A percentile compares a stretch with the other conserved stretches of the same genome.
phyloP scores from a whole-genome alignment of 768 basidiomycete genomes.

The Rhizopogon vulgaris region DNA sequence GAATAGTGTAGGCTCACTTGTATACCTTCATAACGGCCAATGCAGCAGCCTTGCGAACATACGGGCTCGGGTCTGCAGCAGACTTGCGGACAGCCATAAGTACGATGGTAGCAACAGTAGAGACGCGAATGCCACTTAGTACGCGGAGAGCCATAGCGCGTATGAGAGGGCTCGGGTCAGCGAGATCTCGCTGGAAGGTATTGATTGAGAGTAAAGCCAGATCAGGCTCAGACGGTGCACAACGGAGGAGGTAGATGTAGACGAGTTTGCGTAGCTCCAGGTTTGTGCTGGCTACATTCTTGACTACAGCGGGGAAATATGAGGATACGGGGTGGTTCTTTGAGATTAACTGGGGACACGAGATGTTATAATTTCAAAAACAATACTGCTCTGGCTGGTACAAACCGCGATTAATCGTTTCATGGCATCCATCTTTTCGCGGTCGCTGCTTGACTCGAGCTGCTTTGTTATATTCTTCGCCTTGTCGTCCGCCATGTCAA shows the following conservation, averaged over 20 bases:
- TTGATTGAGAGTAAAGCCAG: conserved; percentile 95
- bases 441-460: conserved; percentile 82
- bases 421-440: conserved; percentile 92
- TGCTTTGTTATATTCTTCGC: conserved; percentile 77
- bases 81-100: conserved; percentile 89
- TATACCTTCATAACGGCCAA: conserved; percentile 84
- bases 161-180: conserved; percentile 88
- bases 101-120: conserved; percentile 81
- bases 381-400: conserved; percentile 10
- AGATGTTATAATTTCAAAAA: conserved; percentile 2
- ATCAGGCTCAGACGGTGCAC: conserved; percentile 91
- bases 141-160: conserved; percentile 95
- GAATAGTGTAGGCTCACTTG: conserved; percentile 43
- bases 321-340: conserved; percentile 87
- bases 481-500: conserved; percentile 76
- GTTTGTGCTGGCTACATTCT: conserved; percentile 89
- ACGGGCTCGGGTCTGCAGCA: conserved; percentile 86
- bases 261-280: conserved; percentile 95
- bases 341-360: conserved; percentile 68
- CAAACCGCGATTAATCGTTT: conserved; percentile 89
- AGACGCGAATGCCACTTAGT: conserved; percentile 85
- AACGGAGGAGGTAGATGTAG: conserved; percentile 94
- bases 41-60: conserved; percentile 90
- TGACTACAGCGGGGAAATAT: conserved; percentile 96
- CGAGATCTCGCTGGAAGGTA: conserved; percentile 95